Evolutionary conservation across 1,284 basidiomycete genomes (phyloP).

Genomic region (Ustilago hordei): DNA sequence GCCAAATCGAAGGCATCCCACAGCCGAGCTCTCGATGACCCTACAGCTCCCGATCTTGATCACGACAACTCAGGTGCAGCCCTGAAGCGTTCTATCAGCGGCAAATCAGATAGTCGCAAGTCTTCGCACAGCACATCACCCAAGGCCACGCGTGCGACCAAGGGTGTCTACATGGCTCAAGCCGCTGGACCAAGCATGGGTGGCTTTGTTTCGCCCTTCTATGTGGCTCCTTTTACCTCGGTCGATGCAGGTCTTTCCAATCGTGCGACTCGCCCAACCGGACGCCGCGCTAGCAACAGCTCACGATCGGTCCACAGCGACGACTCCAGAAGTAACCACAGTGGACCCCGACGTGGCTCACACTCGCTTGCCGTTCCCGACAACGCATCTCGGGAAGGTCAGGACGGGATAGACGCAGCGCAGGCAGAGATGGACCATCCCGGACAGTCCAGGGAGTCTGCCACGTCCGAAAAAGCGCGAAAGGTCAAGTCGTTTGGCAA

Average conservation of each 20-base stretch:
- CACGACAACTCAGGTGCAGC: conserved; percentile 6
- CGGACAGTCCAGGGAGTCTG: conserved; percentile 13
- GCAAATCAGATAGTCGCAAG: conserved; percentile 30
- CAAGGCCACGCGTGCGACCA: conserved; percentile 30
- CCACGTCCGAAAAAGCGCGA: conserved; percentile 33
- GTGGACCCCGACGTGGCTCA: conserved; percentile 33
- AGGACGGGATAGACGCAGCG: background rate
- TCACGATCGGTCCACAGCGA: conserved; percentile 41
- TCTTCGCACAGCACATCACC: conserved; percentile 34
- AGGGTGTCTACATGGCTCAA: conserved; percentile 39
- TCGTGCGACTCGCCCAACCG: conserved; percentile 22
- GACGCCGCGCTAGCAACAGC: conserved; percentile 40
- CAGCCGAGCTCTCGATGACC: conserved; percentile 2
- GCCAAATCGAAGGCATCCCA: conserved; percentile 12
- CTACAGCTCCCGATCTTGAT: background rate
- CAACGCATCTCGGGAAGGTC: conserved; percentile 1
- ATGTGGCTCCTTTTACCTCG: conserved; percentile 46
- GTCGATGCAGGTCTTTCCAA: conserved; percentile 33
- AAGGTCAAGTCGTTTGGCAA: conserved; percentile 45
- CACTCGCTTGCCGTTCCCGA: conserved; percentile 23
- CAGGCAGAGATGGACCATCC: background rate
- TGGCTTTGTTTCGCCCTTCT: conserved; percentile 48
- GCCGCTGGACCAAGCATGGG: conserved; percentile 44
- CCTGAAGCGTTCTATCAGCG: conserved; percentile 27
- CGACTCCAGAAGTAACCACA: conserved; percentile 33